Conservation (phyloP, 2,329 filamentous ascomycete species). For the Verticillium zaregamsianum region DNA sequence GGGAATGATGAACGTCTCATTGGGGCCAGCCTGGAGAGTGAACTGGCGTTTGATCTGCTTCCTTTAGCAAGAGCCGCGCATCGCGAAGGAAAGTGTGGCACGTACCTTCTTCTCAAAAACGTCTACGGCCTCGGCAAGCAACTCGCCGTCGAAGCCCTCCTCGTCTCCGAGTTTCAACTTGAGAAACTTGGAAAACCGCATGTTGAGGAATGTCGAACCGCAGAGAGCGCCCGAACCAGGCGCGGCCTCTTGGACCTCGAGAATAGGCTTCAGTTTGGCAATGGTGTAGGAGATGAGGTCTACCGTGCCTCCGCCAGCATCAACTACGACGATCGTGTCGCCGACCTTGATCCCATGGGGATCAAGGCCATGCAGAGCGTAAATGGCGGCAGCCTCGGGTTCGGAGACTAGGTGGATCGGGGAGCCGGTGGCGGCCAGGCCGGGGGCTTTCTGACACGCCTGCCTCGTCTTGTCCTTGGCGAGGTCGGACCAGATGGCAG, state of each 20-base stretch:
- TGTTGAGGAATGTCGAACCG: constrained; percentile 45
- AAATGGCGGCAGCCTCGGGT: constrained; percentile 49
- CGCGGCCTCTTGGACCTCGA: constrained; percentile 44
- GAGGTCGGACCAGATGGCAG: constrained; percentile 54
- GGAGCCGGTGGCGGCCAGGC: constrained; percentile 20
- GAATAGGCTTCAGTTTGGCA: constrained; percentile 33
- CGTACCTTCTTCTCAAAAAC: constrained; percentile 37
- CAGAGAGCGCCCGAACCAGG: constrained; percentile 45
- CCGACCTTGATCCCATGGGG: constrained; percentile 35
- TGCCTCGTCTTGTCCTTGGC: constrained; percentile 46
- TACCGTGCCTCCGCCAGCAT: constrained; percentile 51
- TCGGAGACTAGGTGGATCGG: constrained; percentile 45
- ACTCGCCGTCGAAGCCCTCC: constrained; percentile 36
- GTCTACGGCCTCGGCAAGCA: constrained; percentile 33
- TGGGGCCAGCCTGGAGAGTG: constrained; percentile 24
- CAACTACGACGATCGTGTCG: constrained; percentile 48
- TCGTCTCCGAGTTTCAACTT: constrained; percentile 37
- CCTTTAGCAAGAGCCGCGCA: not conserved
- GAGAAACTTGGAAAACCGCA: constrained; percentile 40
- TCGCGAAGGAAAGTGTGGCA: not conserved
- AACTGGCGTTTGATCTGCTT: constrained; percentile 23
- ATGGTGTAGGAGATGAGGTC: constrained; percentile 52
- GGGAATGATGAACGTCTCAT: constrained; percentile 31
- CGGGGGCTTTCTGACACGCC: constrained; percentile 34
- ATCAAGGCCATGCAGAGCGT: constrained; percentile 39